A percentile compares a stretch with the other conserved stretches of the same genome.
Conservation (phyloP, 108 stramenopile genomes). For the Parietichytrium sp. region DNA sequence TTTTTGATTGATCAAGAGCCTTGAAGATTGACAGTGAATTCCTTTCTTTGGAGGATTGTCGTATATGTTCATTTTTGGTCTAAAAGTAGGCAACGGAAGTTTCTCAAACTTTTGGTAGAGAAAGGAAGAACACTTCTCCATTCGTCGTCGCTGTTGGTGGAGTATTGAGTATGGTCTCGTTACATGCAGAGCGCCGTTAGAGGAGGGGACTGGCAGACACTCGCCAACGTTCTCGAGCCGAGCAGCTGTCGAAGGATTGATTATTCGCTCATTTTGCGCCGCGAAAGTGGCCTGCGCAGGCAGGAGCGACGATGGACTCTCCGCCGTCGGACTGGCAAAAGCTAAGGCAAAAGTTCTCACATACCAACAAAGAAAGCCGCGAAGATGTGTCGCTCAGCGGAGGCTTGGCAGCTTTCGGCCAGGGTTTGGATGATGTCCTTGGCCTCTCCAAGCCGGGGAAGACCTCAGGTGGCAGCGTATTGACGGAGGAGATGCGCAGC, state of each 20-base stretch:
- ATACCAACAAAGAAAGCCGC: background rate
- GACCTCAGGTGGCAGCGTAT: background rate
- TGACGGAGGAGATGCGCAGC: background rate
- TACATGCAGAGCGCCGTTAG: background rate
- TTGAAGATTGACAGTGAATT: too few species aligned
- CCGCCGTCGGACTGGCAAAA: background rate
- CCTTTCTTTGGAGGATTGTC: too few species aligned
- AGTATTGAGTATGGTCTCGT: background rate
- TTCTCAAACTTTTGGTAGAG: too few species aligned
- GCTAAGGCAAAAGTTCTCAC: background rate
- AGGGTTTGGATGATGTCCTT: background rate
- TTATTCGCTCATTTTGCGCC: background rate
- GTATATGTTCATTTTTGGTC: too few species aligned
- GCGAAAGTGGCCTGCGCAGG: background rate
- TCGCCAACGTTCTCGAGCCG: too few species aligned
- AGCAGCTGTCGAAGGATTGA: background rate
- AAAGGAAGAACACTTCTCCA: too few species aligned
- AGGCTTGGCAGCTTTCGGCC: too few species aligned
- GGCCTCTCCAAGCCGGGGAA: background rate
- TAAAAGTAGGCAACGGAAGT: too few species aligned
- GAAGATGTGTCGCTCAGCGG: background rate
- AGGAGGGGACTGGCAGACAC: too few species aligned
- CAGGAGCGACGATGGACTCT: background rate
- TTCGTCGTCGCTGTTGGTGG: background rate
- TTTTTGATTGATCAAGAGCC: too few species aligned